A percentile compares a stretch with the other conserved stretches of the same genome.
phyloP scores from a whole-genome alignment of 139 green algal genomes.

The Tetraselmis striata region DNA sequence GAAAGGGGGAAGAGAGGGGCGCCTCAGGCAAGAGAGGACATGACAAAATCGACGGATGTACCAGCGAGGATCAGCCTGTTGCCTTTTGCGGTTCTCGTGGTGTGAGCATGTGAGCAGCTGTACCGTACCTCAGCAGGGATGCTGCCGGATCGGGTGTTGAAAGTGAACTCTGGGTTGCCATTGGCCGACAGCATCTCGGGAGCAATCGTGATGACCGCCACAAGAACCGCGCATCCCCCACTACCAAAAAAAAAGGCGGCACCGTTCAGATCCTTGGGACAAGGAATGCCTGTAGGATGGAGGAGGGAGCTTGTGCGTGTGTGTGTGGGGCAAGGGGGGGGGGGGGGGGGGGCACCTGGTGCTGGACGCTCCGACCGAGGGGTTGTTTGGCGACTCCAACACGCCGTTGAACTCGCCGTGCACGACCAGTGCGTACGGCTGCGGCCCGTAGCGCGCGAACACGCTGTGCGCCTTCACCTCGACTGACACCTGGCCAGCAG shows the following conservation, averaged over 20 bases:
- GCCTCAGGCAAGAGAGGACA: too few species aligned
- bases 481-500: not conserved
- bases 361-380: constrained; percentile 20
- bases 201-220: not conserved
- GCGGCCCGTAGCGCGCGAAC: constrained; percentile 17
- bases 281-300: too few species aligned
- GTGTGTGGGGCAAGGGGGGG: too few species aligned
- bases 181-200: not conserved
- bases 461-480: not conserved
- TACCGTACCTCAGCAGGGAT: not conserved
- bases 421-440: constrained; percentile 69
- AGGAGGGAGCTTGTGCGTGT: too few species aligned
- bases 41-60: too few species aligned
- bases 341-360: too few species aligned
- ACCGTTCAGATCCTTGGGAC: too few species aligned
- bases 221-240: not conserved
- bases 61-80: too few species aligned
- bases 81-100: too few species aligned
- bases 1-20: not conserved
- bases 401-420: constrained; percentile 50
- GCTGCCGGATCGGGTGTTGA: not conserved
- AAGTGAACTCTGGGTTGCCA: not conserved
- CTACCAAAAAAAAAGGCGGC: too few species aligned
- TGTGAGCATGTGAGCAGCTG: too few species aligned
- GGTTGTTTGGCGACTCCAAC: constrained; percentile 43